Percentiles rank a stretch among this genome's conserved stretches.
These are phyloP conservation scores for Podospora comata DNA, from an alignment of 495 filamentous ascomycete species.

Conservation along the genomic window DNA sequence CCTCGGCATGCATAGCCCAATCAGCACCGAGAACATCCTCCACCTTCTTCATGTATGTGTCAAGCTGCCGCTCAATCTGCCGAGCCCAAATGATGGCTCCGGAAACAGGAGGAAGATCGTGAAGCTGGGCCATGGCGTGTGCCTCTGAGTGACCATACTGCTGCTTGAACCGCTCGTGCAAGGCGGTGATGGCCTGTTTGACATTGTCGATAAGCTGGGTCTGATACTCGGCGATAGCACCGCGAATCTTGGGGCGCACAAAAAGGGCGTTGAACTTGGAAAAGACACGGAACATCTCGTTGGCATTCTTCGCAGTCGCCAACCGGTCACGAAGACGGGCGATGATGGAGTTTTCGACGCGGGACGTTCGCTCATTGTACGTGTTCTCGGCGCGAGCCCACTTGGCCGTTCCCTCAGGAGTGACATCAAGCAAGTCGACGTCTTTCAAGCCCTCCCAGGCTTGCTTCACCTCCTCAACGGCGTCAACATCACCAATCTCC, in stretches of 20 bases:
- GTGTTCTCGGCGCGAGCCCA: constrained; percentile 91
- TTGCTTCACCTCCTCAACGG: constrained; percentile 92
- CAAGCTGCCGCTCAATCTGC: constrained; percentile 92
- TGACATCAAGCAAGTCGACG: constrained; percentile 91
- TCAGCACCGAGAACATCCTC: constrained; percentile 91
- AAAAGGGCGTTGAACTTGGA: constrained; percentile 99
- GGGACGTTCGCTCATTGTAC: constrained; percentile 93
- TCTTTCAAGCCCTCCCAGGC: constrained; percentile 90
- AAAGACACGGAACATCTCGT: constrained; percentile 99
- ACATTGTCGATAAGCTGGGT: constrained; percentile 96
- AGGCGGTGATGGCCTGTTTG: constrained; percentile 84
- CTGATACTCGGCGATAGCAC: constrained; percentile 96
- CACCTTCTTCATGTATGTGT: constrained; percentile 96
- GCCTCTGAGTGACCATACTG: constrained; percentile 98
- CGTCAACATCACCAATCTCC: constrained; percentile 96
- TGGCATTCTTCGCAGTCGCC: constrained; percentile 91
- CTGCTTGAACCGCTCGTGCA: constrained; percentile 97
- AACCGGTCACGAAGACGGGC: constrained; percentile 87
- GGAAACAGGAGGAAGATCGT: constrained; percentile 90
- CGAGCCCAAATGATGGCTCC: constrained; percentile 96
- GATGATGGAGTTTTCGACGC: constrained; percentile 99
- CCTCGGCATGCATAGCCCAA: constrained; percentile 91
- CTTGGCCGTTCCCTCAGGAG: constrained; percentile 77
- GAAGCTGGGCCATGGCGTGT: constrained; percentile 93
- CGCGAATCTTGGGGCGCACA: constrained; percentile 93